Percentiles rank a stretch among this genome's conserved stretches.
These are phyloP conservation scores for Beta macrorhiza DNA, from an alignment of 179 eudicot species.

Conservation along the genomic window DNA sequence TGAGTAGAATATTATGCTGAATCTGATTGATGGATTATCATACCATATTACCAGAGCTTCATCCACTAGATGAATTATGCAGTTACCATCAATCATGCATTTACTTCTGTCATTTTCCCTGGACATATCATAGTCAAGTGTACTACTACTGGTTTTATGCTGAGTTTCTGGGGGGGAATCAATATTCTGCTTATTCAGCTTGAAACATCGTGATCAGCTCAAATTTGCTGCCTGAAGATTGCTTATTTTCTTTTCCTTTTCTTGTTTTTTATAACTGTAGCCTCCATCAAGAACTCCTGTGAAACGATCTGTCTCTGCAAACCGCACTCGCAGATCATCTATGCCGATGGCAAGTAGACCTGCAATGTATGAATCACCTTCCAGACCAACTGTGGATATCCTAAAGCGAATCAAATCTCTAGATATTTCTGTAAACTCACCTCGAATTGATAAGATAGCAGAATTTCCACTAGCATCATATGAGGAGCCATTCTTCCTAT, in stretches of 20 bases:
- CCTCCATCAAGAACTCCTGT: slow-evolving; percentile 57
- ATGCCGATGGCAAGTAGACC: slow-evolving; percentile 50
- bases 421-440: slow-evolving; percentile 79
- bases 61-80: not conserved
- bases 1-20: not conserved
- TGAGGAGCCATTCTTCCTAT: slow-evolving; percentile 50
- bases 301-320: slow-evolving; percentile 44
- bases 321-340: slow-evolving; percentile 67
- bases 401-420: slow-evolving; percentile 58
- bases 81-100: not conserved
- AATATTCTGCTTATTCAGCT: not conserved
- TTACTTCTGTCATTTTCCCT: not conserved
- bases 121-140: not conserved
- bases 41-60: slow-evolving; percentile 1
- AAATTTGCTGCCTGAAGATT: not conserved
- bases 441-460: slow-evolving; percentile 74
- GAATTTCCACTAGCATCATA: slow-evolving; percentile 69
- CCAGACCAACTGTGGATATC: slow-evolving; percentile 39
- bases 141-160: not conserved
- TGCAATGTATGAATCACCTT: slow-evolving; percentile 36
- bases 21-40: not conserved
- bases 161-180: not conserved
- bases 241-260: not conserved
- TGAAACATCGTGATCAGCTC: not conserved
- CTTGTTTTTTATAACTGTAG: slow-evolving; percentile 41